Conservation (phyloP, 2,329 filamentous ascomycete genomes). For the Sarocladium brachiariae region DNA sequence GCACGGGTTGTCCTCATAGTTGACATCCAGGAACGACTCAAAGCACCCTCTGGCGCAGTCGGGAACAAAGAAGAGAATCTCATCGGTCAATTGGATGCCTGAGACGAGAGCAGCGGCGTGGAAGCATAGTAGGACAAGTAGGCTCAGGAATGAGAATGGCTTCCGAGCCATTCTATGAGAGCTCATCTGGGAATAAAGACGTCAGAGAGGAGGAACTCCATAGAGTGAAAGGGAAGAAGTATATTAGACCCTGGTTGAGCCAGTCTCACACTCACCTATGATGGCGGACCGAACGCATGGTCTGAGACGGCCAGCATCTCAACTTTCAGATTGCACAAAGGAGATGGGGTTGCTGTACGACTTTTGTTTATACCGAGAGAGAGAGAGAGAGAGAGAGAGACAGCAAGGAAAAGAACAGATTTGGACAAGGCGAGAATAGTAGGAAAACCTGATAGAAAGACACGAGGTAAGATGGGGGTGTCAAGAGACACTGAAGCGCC, state of each 20-base stretch:
- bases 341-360: neutral
- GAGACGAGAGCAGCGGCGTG: conserved; percentile 20
- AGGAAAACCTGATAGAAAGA: too few species aligned
- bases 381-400: neutral
- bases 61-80: conserved; percentile 42
- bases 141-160: conserved; percentile 16
- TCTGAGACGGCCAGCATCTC: conserved; percentile 30
- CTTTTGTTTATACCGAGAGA: neutral
- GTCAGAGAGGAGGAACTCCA: conserved; percentile 6
- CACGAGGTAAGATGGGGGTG: too few species aligned
- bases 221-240: neutral
- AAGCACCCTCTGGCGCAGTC: conserved; percentile 56
- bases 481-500: too few species aligned
- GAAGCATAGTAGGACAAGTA: conserved; percentile 15
- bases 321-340: conserved; percentile 16
- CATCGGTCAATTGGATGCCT: conserved; percentile 23
- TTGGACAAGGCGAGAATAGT: too few species aligned
- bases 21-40: conserved; percentile 51
- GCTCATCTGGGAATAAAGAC: conserved; percentile 28
- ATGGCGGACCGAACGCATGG: conserved; percentile 11
- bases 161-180: conserved; percentile 35
- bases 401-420: too few species aligned
- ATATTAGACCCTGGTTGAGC: neutral
- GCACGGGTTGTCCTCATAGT: conserved; percentile 47
- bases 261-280: conserved; percentile 19